Evolutionary conservation across 805 yeast species (phyloP).

Genomic region (Ogataea allantospora): DNA sequence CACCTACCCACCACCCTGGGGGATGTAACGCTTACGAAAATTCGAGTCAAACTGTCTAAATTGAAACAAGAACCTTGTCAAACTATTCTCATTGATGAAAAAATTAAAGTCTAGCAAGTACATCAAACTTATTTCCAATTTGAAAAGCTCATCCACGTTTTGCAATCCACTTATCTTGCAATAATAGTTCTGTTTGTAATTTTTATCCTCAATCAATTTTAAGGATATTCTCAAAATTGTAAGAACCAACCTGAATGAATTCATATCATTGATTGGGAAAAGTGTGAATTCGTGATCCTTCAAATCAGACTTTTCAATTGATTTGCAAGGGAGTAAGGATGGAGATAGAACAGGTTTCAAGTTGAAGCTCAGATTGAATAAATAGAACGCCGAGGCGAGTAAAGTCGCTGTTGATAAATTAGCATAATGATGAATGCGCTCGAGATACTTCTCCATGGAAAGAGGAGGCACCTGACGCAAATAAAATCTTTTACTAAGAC

Average conservation of each 20-base stretch:
- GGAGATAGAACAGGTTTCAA: conserved; percentile 19
- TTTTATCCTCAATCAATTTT: conserved; percentile 44
- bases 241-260: conserved; percentile 40
- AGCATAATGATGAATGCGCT: conserved; percentile 32
- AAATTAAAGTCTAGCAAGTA: conserved; percentile 41
- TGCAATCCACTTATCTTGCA: conserved; percentile 47
- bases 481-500: conserved; percentile 30
- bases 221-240: conserved; percentile 40
- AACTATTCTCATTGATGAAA: conserved; percentile 36
- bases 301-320: conserved; percentile 6
- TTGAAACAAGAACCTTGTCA: conserved; percentile 35
- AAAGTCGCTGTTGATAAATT: conserved; percentile 33
- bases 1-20: neutral
- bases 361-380: conserved; percentile 32
- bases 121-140: conserved; percentile 40
- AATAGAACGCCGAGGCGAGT: conserved; percentile 32
- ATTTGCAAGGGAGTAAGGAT: conserved; percentile 12
- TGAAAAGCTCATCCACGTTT: conserved; percentile 37
- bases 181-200: conserved; percentile 41
- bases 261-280: conserved; percentile 35
- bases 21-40: conserved; percentile 5
- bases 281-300: conserved; percentile 14
- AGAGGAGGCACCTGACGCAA: conserved; percentile 33
- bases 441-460: conserved; percentile 28
- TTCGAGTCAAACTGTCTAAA: conserved; percentile 26